A percentile compares a stretch with the other conserved stretches of the same genome.
Conservation (phyloP, 192 early-diverging fungal species). For the Mortierella hygrophila region DNA sequence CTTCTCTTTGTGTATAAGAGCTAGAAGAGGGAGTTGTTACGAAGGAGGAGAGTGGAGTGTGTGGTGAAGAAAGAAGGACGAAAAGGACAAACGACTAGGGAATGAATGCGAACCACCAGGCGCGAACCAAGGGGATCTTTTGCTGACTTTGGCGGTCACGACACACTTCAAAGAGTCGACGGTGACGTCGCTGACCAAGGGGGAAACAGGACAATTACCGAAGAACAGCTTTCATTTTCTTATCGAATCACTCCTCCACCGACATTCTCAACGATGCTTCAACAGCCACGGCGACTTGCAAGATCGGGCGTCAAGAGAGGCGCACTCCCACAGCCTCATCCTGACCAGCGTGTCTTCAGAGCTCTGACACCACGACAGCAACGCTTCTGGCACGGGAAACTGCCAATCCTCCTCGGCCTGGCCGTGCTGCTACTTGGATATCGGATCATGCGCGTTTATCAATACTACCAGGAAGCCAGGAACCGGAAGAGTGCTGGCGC, state of each 20-base stretch:
- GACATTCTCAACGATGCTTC: conserved; percentile 19
- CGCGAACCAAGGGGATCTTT: background rate
- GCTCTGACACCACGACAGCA: conserved; percentile 13
- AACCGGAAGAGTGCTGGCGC: background rate
- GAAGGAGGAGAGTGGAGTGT: conserved; percentile 2
- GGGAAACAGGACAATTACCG: background rate
- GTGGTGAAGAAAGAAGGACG: background rate
- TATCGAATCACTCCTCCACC: background rate
- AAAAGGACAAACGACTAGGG: background rate
- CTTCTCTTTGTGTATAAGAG: background rate
- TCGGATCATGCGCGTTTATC: conserved; percentile 34
- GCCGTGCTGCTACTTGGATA: conserved; percentile 38
- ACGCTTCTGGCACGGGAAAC: conserved; percentile 42
- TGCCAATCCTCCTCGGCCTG: conserved; percentile 29
- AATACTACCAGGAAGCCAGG: conserved; percentile 19
- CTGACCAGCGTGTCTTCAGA: conserved; percentile 23
- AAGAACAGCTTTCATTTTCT: background rate
- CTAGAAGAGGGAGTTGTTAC: background rate
- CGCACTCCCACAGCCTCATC: conserved; percentile 11
- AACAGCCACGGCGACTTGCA: conserved; percentile 45
- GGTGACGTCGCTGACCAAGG: background rate
- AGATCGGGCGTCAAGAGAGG: conserved; percentile 35
- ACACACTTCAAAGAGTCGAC: background rate
- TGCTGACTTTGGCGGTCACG: background rate
- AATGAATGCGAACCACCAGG: background rate